These are phyloP conservation scores for Juglanconis oblonga DNA, from an alignment of 2,329 filamentous ascomycete genomes.

Conservation along the genomic window DNA sequence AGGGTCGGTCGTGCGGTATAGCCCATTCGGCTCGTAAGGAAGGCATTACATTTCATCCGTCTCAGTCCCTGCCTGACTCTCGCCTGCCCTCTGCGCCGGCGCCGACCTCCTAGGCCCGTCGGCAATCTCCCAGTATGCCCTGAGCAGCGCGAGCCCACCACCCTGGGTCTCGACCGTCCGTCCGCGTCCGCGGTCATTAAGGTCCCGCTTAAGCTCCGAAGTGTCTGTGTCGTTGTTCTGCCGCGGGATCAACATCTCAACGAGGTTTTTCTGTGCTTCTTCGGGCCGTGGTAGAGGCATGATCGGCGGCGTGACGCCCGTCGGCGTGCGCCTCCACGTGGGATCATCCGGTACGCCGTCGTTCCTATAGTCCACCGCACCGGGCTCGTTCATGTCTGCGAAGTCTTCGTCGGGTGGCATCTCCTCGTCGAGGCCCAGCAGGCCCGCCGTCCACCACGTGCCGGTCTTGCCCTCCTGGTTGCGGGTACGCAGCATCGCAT, in stretches of 20 bases:
- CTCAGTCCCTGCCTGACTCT: background rate
- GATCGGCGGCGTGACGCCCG: conserved; percentile 9
- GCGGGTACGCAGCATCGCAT: conserved; percentile 15
- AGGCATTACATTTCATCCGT: no score
- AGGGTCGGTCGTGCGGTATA: no score
- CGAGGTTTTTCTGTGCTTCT: background rate
- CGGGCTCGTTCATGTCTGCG: conserved; percentile 5
- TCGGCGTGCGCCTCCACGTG: conserved; percentile 9
- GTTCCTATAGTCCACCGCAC: conserved; percentile 19
- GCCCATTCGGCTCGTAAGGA: no score
- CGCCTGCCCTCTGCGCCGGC: background rate
- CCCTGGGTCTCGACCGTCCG: conserved; percentile 19
- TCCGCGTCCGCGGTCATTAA: conserved; percentile 18
- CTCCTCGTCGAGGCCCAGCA: conserved; percentile 9
- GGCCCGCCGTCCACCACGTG: conserved; percentile 22
- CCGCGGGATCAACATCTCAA: background rate
- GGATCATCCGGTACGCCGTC: conserved; percentile 17
- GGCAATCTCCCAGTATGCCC: conserved; percentile 15
- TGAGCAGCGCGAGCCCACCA: conserved; percentile 16
- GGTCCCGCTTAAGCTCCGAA: background rate
- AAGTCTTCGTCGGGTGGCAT: conserved; percentile 12
- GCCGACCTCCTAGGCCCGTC: background rate
- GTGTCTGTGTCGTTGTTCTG: background rate
- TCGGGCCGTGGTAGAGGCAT: conserved; percentile 4
- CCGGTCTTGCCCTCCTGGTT: conserved; percentile 11